Evolutionary conservation across 2,329 filamentous ascomycete species (phyloP).

Genomic region (Fusarium drepaniforme): DNA sequence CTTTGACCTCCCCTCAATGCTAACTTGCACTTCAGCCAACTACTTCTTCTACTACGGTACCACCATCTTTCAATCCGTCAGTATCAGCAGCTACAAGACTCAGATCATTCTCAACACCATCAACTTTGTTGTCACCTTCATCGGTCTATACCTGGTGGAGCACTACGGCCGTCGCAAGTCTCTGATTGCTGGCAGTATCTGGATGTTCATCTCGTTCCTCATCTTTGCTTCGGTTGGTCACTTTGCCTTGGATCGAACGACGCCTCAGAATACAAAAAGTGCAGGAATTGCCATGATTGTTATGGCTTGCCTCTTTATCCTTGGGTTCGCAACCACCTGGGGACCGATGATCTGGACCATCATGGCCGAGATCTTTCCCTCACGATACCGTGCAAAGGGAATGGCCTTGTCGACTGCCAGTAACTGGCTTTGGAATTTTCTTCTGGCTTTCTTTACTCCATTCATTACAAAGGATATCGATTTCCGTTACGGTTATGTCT

Average conservation of each 20-base stretch:
- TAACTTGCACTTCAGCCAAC: conserved; percentile 59
- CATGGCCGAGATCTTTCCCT: conserved; percentile 74
- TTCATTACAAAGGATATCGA: conserved; percentile 81
- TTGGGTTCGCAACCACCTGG: conserved; percentile 76
- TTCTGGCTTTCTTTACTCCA: conserved; percentile 82
- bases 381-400: conserved; percentile 69
- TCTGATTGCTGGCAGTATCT: conserved; percentile 71
- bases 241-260: conserved; percentile 56
- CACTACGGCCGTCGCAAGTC: conserved; percentile 74
- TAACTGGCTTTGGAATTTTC: conserved; percentile 81
- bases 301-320: conserved; percentile 73
- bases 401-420: conserved; percentile 72
- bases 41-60: conserved; percentile 76
- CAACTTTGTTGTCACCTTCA: conserved; percentile 76
- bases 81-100: conserved; percentile 72
- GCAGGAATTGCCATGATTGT: conserved; percentile 73
- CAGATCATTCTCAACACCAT: conserved; percentile 76
- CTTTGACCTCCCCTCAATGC: neutral
- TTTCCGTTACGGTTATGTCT: conserved; percentile 81
- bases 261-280: conserved; percentile 50
- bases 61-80: conserved; percentile 60
- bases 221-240: conserved; percentile 67
- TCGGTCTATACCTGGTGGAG: conserved; percentile 78
- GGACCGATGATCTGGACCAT: conserved; percentile 75
- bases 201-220: conserved; percentile 72